Evolutionary conservation across 2,329 filamentous ascomycete genomes (phyloP).

Genomic region (Pseudogymnoascus sp.): DNA sequence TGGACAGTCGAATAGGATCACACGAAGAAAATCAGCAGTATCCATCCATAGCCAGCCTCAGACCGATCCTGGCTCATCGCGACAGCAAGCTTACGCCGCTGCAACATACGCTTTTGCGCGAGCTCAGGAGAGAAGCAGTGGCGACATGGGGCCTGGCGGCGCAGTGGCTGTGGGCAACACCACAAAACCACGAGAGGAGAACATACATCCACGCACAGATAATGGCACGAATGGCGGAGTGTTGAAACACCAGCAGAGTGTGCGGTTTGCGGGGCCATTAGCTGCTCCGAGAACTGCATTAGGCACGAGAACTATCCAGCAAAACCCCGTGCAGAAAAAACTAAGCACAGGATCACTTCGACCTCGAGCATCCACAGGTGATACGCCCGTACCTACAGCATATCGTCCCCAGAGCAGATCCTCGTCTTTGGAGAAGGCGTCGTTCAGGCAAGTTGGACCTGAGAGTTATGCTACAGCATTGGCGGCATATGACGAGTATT

Average conservation of each 20-base stretch:
- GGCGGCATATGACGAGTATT: conserved; percentile 34
- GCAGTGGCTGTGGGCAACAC: conserved; percentile 13
- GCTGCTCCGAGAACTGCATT: conserved; percentile 21
- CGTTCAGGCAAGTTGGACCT: conserved; percentile 19
- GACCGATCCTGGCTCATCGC: conserved; percentile 41
- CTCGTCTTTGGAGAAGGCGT: conserved; percentile 25
- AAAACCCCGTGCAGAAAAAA: conserved; percentile 14
- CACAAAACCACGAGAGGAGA: conserved; percentile 10
- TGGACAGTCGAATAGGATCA: conserved; percentile 30
- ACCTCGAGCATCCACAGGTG: conserved; percentile 23
- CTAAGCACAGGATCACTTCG: conserved; percentile 17
- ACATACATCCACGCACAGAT: conserved; percentile 13
- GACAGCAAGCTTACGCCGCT: conserved; percentile 53
- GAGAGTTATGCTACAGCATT: conserved; percentile 32
- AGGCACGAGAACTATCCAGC: conserved; percentile 16
- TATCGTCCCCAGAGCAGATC: conserved; percentile 26
- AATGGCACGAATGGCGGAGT: neutral
- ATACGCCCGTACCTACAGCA: conserved; percentile 21
- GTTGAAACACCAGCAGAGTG: conserved; percentile 42
- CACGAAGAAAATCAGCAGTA: conserved; percentile 42
- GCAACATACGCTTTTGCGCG: conserved; percentile 52
- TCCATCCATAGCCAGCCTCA: conserved; percentile 40
- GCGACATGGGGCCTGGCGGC: conserved; percentile 29
- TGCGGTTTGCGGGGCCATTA: conserved; percentile 38
- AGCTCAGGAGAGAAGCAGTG: conserved; percentile 36